A percentile compares a stretch with the other conserved stretches of the same genome.
phyloP scores from a whole-genome alignment of 495 filamentous ascomycete genomes.

The Niebla homalea region DNA sequence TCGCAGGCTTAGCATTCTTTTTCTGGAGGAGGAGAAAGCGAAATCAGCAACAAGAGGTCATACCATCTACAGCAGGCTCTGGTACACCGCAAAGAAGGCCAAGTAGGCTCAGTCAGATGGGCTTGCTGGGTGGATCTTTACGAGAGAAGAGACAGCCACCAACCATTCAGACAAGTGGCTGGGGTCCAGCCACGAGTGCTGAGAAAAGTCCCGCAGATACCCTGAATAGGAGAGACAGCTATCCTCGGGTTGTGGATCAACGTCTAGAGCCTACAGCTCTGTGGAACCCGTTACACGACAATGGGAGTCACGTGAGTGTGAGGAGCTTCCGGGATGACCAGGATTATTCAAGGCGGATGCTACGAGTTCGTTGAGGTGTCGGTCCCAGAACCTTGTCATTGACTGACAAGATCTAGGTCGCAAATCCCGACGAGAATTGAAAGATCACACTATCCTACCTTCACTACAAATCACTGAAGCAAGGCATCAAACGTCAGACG shows the following conservation, averaged over 20 bases:
- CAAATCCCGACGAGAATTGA: conserved; percentile 36
- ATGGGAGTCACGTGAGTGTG: conserved; percentile 36
- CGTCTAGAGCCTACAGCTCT: conserved; percentile 25
- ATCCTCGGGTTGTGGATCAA: conserved; percentile 28
- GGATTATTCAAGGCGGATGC: conserved; percentile 44
- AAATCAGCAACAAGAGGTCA: conserved; percentile 16
- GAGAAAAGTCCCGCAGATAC: conserved; percentile 18
- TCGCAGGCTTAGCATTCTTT: conserved; percentile 28
- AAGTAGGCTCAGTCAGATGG: conserved; percentile 37
- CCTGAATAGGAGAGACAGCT: conserved; percentile 13
- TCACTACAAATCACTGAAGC: background rate
- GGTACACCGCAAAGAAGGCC: conserved; percentile 23
- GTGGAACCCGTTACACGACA: conserved; percentile 28
- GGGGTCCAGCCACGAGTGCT: conserved; percentile 11
- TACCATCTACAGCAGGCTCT: conserved; percentile 19
- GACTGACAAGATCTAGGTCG: conserved; percentile 24
- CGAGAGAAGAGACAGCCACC: conserved; percentile 20
- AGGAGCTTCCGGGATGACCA: conserved; percentile 42
- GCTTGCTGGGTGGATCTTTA: conserved; percentile 20
- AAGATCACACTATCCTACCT: background rate
- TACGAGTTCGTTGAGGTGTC: conserved; percentile 25
- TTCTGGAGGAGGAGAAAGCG: conserved; percentile 31
- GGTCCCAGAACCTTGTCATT: background rate
- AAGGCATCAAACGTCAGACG: no score
- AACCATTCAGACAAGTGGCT: conserved; percentile 15